These are phyloP conservation scores for Neurospora terricola DNA, from an alignment of 495 filamentous ascomycete species.

Conservation along the genomic window DNA sequence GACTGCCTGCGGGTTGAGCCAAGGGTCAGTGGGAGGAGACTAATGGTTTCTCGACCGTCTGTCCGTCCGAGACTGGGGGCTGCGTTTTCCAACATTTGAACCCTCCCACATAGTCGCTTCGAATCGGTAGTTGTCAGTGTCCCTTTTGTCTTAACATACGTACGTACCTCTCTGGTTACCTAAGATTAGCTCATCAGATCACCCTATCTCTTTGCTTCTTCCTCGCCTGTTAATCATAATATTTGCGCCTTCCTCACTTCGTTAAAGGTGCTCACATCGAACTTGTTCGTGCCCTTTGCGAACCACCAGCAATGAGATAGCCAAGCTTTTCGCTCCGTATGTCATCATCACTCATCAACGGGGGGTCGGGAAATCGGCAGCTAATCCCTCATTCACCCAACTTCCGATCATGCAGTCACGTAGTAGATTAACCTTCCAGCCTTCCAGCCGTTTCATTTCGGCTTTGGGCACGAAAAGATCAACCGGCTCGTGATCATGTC, in stretches of 20 bases:
- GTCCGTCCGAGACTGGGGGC: not conserved
- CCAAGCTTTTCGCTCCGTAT: not conserved
- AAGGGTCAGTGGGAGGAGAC: not conserved
- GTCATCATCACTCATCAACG: not conserved
- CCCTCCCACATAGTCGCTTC: not conserved
- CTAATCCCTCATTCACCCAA: not conserved
- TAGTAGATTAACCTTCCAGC: not conserved
- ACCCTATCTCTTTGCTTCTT: not conserved
- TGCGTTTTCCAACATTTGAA: not conserved
- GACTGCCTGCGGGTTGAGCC: too few species aligned
- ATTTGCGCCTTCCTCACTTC: not conserved
- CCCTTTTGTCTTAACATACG: not conserved
- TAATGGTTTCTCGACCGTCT: not conserved
- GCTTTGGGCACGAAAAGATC: not conserved
- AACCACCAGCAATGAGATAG: not conserved
- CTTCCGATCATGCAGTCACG: not conserved
- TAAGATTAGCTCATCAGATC: not conserved
- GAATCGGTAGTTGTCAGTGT: not conserved
- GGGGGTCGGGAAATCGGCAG: not conserved
- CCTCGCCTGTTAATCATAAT: not conserved
- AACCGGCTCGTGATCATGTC: not conserved
- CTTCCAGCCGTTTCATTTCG: not conserved
- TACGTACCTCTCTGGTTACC: not conserved
- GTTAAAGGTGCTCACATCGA: not conserved
- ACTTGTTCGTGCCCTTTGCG: not conserved